These are phyloP conservation scores for Guadua angustifolia DNA, from an alignment of 176 grass and related monocot genomes.

Conservation along the genomic window DNA sequence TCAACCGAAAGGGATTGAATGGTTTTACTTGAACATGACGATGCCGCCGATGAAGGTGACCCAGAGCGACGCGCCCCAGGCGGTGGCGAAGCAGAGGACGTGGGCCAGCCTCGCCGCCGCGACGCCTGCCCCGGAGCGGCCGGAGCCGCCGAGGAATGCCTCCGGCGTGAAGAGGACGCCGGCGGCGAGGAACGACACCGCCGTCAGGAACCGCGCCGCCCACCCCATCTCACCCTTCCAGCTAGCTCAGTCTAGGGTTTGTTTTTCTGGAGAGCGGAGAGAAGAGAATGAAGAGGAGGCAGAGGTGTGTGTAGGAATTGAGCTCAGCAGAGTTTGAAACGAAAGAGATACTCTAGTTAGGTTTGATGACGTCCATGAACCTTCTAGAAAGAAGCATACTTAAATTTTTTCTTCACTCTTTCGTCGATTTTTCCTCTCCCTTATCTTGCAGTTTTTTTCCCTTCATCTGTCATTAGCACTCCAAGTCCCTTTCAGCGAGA, in stretches of 20 bases:
- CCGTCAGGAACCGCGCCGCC: constrained; percentile 71
- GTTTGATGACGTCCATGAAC: not conserved
- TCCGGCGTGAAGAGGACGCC: constrained; percentile 79
- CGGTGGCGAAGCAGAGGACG: constrained; percentile 77
- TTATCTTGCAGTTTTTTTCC: not conserved
- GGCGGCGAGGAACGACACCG: constrained; percentile 67
- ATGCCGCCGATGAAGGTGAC: constrained; percentile 89
- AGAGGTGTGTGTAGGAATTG: not conserved
- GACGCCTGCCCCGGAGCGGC: constrained; percentile 31
- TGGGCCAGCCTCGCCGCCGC: constrained; percentile 67
- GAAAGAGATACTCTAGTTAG: not conserved
- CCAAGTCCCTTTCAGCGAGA: not conserved
- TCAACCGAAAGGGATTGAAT: not conserved
- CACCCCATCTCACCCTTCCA: constrained; percentile 54
- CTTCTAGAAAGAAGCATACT: not conserved
- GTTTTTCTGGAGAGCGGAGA: not conserved
- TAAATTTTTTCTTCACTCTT: not conserved
- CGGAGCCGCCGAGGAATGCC: constrained; percentile 41
- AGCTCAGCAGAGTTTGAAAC: not conserved
- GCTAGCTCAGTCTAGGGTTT: constrained; percentile 29
- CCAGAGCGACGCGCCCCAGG: constrained; percentile 81
- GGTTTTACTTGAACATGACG: constrained; percentile 79
- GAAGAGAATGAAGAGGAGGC: not conserved
- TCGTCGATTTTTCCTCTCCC: not conserved
- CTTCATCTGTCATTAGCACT: not conserved